Evolutionary conservation across 1,284 basidiomycete genomes (phyloP).

Genomic region (Fomitopsis pinicola): DNA sequence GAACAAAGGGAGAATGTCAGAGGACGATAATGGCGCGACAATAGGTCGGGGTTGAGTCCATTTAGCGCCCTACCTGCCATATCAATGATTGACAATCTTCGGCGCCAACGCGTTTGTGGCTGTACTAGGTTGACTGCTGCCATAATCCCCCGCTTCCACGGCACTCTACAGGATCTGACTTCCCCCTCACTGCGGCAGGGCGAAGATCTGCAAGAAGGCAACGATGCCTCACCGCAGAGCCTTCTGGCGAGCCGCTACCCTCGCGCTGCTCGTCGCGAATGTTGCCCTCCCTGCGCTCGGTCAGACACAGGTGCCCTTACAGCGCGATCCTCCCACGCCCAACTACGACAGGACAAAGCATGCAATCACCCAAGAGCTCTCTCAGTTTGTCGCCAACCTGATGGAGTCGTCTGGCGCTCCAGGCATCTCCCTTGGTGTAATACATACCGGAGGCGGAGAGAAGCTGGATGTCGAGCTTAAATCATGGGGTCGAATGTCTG

Average conservation of each 20-base stretch:
- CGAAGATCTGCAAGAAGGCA: too few relatives aligned
- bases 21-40: too few relatives aligned
- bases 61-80: too few relatives aligned
- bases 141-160: too few relatives aligned
- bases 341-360: not conserved
- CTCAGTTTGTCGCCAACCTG: constrained; percentile 11
- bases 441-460: constrained; percentile 11
- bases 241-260: too few relatives aligned
- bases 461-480: constrained; percentile 17
- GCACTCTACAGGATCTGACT: too few relatives aligned
- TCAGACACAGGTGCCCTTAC: not conserved
- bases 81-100: not conserved
- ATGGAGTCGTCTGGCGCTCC: constrained; percentile 17
- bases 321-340: too few relatives aligned
- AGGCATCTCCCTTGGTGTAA: constrained; percentile 22
- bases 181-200: too few relatives aligned
- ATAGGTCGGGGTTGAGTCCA: too few relatives aligned
- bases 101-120: not conserved
- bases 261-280: not conserved
- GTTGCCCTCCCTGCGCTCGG: not conserved
- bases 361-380: constrained; percentile 19
- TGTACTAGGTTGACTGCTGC: too few relatives aligned
- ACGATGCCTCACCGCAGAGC: too few relatives aligned
- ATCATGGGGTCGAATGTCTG: constrained; percentile 24
- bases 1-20: too few relatives aligned